Base-by-base conservation (phyloP, 768 basidiomycete genomes). In the Suillus americanus region DNA sequence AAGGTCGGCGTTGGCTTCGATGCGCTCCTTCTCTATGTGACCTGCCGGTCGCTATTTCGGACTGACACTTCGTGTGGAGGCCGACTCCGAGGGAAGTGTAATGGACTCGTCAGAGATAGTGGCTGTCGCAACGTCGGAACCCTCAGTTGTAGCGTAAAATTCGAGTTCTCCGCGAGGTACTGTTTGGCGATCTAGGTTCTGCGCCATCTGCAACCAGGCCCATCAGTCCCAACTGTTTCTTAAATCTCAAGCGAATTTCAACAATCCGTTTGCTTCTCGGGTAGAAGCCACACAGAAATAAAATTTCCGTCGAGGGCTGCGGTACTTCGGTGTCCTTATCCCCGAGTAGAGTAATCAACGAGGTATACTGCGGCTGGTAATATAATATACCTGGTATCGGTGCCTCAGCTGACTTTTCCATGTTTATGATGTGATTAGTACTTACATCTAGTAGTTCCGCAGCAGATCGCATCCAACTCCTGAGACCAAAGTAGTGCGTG, bases 11-110 rank as follows among this genome's bases (percentile, higher is more conserved):
- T 40, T 6, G 25, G 5, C 25, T 28, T 57, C 30, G 5, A 40
- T 28, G 23, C 38, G 56, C 23, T 57, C 56, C 56, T 57, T 57
- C 56, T 40, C 37, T 38, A 40, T 25, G 37, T 57, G 56, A 28
- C 25, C 16, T 38, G 25, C 56, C 0, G 5, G 10, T 28, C 38
- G 3, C 56, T 57, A 28, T 28, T 57, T 40, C 35, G 25, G 38
- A 57, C 38, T 57, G 37, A 40, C 38, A 18, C 16, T 20, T 38
- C 23, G 5, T 3, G 23, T 38, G 56, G 37, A 57, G 23, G 6
- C 20, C 12, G 33, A 54, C 33, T 35, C 33, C 33, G 33, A 54
- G 56, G 38, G 25, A 57, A 57, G 38, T 40, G 16, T 40, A 20
- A 54, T 54, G 20, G 12, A 13, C 53, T 35, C 53, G 33, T 35